A percentile compares a stretch with the other conserved stretches of the same genome.
Evolutionary conservation across 176 grass and related monocot genomes (phyloP).

Genomic region (Lolium multiflorum): DNA sequence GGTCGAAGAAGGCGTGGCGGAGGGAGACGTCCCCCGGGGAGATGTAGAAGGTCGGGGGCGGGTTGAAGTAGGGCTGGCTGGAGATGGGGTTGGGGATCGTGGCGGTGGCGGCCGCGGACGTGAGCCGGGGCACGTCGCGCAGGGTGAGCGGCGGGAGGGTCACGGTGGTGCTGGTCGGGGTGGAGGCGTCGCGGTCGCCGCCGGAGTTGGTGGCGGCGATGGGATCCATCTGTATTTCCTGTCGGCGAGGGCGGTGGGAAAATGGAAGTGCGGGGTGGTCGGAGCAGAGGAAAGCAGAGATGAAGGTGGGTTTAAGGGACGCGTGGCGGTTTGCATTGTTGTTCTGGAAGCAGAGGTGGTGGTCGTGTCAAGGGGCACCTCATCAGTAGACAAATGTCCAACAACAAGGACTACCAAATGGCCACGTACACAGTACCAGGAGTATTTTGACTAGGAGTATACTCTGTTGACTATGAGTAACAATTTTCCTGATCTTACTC

Average conservation of each 20-base stretch:
- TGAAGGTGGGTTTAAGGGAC: conserved; percentile 10
- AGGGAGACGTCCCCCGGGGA: conserved; percentile 67
- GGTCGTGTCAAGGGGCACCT: conserved; percentile 29
- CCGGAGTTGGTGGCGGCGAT: conserved; percentile 17
- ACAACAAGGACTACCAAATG: neutral
- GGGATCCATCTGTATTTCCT: conserved; percentile 46
- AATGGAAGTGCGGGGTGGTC: neutral
- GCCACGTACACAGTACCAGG: conserved; percentile 23
- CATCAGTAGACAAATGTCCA: neutral
- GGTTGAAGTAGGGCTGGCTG: conserved; percentile 57
- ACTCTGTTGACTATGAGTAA: too few relatives aligned
- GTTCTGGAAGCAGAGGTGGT: conserved; percentile 24
- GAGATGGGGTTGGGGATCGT: conserved; percentile 69
- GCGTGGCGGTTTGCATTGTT: conserved; percentile 1
- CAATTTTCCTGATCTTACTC: too few relatives aligned
- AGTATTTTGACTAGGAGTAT: neutral
- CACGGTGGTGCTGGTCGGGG: conserved; percentile 39
- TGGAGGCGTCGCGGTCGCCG: conserved; percentile 23
- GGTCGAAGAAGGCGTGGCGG: conserved; percentile 80
- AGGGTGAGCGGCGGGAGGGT: conserved; percentile 55
- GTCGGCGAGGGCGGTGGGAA: neutral
- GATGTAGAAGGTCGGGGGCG: conserved; percentile 83
- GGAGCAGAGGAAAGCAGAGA: neutral
- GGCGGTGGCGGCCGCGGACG: neutral
- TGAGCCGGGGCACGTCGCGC: conserved; percentile 50